Evolutionary conservation across 202 grass and related monocot species (phyloP).

Genomic region (Carex sylvatica): DNA sequence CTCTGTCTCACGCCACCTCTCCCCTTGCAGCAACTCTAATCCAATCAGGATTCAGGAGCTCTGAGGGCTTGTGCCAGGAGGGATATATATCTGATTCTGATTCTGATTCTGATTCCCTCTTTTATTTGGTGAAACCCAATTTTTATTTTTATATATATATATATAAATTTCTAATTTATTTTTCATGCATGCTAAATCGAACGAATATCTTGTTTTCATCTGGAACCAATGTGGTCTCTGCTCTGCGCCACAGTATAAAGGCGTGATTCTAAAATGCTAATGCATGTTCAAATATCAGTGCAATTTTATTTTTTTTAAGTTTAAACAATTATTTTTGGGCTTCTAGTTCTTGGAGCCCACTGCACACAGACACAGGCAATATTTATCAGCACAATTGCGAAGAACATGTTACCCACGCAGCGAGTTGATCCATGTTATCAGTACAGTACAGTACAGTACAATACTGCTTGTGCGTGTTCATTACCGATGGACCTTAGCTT

Average conservation of each 20-base stretch:
- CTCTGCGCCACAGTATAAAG: neutral
- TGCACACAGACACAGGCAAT: too few relatives aligned
- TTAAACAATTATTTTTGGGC: neutral
- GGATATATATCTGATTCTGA: neutral
- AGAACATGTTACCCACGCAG: too few relatives aligned
- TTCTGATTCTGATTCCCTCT: neutral
- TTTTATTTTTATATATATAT: too few relatives aligned
- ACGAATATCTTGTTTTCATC: neutral
- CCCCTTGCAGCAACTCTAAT: neutral
- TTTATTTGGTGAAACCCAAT: conserved; percentile 8
- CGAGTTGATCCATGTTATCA: neutral
- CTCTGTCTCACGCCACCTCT: conserved; percentile 18
- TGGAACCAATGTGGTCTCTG: neutral
- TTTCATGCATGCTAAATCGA: neutral
- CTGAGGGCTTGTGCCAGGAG: neutral
- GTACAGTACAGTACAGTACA: neutral
- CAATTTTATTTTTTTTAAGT: neutral
- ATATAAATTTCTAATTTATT: too few relatives aligned
- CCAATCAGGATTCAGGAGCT: neutral
- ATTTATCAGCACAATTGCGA: too few relatives aligned
- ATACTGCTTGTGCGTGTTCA: neutral
- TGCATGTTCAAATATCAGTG: neutral
- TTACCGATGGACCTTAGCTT: conserved; percentile 8
- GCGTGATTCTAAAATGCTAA: neutral
- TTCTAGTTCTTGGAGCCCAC: neutral